A percentile compares a stretch with the other conserved stretches of the same genome.
Evolutionary conservation across 306 rosid genomes (phyloP).

Genomic region (Glycyrrhiza uralensis): DNA sequence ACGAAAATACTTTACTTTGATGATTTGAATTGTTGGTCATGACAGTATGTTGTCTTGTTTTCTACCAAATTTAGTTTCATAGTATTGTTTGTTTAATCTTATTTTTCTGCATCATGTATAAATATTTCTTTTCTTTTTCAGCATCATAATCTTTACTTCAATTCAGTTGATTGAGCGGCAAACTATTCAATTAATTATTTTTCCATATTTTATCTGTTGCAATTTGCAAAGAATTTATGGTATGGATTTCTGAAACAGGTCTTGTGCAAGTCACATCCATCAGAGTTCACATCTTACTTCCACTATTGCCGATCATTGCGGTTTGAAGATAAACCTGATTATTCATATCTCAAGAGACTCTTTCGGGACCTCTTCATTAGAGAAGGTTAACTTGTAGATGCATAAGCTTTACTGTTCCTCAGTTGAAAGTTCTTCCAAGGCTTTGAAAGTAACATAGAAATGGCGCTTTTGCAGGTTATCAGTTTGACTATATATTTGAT

Average conservation of each 20-base stretch:
- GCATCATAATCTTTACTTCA: background rate
- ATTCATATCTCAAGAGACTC: conserved; percentile 93
- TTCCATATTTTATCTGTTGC: background rate
- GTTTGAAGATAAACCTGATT: conserved; percentile 98
- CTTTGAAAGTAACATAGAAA: conserved; percentile 10
- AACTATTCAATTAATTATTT: background rate
- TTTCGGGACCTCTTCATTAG: conserved; percentile 91
- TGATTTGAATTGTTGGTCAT: conserved; percentile 1
- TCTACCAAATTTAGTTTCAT: background rate
- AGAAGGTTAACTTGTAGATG: conserved; percentile 62
- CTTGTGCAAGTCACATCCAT: conserved; percentile 82
- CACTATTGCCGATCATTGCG: conserved; percentile 90
- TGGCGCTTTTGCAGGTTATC: conserved; percentile 62
- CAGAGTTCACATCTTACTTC: conserved; percentile 88
- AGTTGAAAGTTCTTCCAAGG: conserved; percentile 14
- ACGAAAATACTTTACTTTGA: background rate
- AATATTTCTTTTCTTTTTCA: background rate
- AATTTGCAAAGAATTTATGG: conserved; percentile 14
- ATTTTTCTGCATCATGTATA: background rate
- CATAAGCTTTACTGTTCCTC: conserved; percentile 4
- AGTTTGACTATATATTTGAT: conserved; percentile 96
- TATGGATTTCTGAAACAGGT: conserved; percentile 47
- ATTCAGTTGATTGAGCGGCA: background rate
- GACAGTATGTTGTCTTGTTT: background rate
- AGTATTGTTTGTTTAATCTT: background rate